Conservation (phyloP, 1,139 yeast genomes). For the Suhomyces bribrorum region DNA sequence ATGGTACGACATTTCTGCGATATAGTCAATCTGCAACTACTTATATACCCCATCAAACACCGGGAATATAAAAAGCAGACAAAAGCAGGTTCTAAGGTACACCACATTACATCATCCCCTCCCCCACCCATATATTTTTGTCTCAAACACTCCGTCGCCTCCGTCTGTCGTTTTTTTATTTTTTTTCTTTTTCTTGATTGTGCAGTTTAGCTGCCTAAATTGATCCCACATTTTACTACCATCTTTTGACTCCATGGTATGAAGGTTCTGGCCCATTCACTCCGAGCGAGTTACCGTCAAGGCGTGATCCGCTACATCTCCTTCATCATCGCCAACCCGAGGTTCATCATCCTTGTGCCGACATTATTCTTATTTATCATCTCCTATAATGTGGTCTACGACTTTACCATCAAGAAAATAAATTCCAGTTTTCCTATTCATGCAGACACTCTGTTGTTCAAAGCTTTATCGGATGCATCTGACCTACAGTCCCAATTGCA, state of each 20-base stretch:
- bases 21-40: neutral
- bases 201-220: neutral
- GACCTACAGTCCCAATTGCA: neutral
- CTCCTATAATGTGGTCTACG: slow-evolving; percentile 27
- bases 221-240: neutral
- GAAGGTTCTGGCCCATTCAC: neutral
- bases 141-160: too few species aligned
- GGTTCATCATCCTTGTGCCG: slow-evolving; percentile 23
- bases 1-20: neutral
- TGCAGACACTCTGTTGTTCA: neutral
- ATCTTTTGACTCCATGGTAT: neutral
- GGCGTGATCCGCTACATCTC: slow-evolving; percentile 17
- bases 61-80: neutral
- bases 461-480: neutral
- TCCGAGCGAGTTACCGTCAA: slow-evolving; percentile 7
- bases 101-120: too few species aligned
- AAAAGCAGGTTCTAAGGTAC: too few species aligned
- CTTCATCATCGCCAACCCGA: slow-evolving; percentile 20
- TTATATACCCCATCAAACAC: neutral
- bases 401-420: slow-evolving; percentile 22
- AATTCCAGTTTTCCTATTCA: slow-evolving; percentile 17
- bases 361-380: slow-evolving; percentile 22
- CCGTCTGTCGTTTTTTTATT: too few species aligned
- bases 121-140: too few species aligned
- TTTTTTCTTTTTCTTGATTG: neutral